Evolutionary conservation across 805 yeast species (phyloP).

Genomic region (Ogataea haglerorum): DNA sequence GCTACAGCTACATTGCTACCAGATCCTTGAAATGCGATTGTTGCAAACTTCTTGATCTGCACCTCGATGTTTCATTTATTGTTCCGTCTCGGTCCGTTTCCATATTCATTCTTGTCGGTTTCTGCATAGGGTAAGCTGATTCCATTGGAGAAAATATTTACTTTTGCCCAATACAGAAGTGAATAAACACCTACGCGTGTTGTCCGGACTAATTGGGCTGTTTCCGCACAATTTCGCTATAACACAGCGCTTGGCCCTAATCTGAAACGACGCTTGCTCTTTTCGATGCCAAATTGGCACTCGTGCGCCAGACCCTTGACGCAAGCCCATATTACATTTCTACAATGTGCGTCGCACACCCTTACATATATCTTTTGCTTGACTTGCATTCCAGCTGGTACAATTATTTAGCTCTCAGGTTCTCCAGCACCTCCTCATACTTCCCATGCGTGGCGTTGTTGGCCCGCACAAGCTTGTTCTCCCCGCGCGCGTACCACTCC

Average conservation of each 20-base stretch:
- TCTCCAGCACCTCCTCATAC: conserved; percentile 60
- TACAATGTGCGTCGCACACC: background rate
- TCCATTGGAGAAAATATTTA: conserved; percentile 6
- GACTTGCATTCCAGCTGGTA: background rate
- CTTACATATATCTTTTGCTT: background rate
- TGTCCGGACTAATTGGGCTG: background rate
- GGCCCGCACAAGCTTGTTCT: conserved; percentile 62
- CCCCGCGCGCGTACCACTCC: conserved; percentile 63
- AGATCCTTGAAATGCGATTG: background rate
- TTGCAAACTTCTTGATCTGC: conserved; percentile 1
- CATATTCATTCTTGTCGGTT: conserved; percentile 1
- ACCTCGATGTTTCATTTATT: conserved; percentile 9
- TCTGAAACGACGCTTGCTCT: background rate
- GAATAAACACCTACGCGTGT: conserved; percentile 6
- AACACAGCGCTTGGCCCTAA: background rate
- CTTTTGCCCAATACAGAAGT: conserved; percentile 4
- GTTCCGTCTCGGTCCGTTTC: conserved; percentile 1
- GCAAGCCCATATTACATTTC: background rate
- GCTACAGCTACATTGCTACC: background rate
- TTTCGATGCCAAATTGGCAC: background rate
- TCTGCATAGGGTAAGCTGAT: conserved; percentile 5
- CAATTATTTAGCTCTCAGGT: conserved; percentile 31
- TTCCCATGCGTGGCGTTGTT: conserved; percentile 79
- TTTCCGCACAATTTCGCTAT: background rate
- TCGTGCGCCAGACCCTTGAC: too few species aligned